Conservation (phyloP, 768 basidiomycete genomes). For the Lanmaoa rubissima region DNA sequence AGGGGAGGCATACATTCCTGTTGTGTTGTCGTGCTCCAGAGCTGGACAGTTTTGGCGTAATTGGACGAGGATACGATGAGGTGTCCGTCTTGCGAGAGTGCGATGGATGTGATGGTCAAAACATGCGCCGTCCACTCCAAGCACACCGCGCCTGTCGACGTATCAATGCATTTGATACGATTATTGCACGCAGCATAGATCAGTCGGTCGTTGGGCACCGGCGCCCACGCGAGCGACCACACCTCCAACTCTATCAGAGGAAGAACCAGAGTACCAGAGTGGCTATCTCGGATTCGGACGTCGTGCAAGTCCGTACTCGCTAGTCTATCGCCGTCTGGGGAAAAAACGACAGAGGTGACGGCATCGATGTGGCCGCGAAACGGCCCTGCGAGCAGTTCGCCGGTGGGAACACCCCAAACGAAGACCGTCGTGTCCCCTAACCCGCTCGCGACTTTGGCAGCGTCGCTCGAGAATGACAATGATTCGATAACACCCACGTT, state of each 20-base stretch:
- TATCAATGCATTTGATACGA: not conserved
- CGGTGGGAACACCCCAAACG: slow-evolving; percentile 2
- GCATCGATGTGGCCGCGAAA: not conserved
- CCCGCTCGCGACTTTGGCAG: not conserved
- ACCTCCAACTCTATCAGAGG: not conserved
- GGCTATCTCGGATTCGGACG: not conserved
- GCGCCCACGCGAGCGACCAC: slow-evolving; percentile 1
- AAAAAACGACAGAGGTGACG: slow-evolving; percentile 1
- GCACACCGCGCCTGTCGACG: not conserved
- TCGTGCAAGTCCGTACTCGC: not conserved
- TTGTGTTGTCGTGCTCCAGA: slow-evolving; percentile 11
- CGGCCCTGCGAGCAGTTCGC: not conserved
- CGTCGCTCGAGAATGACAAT: not conserved
- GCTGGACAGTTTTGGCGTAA: slow-evolving; percentile 9
- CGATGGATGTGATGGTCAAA: slow-evolving; percentile 4
- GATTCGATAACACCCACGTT: not conserved
- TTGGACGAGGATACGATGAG: slow-evolving; percentile 10
- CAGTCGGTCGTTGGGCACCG: not conserved
- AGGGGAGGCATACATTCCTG: not conserved
- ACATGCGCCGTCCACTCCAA: slow-evolving; percentile 8
- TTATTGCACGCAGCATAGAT: not conserved
- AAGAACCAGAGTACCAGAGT: not conserved
- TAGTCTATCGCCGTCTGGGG: not conserved
- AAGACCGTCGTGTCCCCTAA: not conserved
- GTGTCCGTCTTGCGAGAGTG: slow-evolving; percentile 10